Evolutionary conservation across 331 rosid genomes (phyloP).

Genomic region (Telfairia occidentalis): DNA sequence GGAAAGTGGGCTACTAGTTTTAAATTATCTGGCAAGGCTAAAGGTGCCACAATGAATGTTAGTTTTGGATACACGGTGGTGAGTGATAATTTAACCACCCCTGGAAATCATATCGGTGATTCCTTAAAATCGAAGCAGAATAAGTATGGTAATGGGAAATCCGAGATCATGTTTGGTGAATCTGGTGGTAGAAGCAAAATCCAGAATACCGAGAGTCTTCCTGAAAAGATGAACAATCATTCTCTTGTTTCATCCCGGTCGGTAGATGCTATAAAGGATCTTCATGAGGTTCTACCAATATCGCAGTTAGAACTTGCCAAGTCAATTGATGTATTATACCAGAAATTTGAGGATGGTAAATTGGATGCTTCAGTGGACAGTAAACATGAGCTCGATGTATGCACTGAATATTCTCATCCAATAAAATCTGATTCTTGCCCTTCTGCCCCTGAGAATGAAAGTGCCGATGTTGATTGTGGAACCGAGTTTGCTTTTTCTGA

Average conservation of each 20-base stretch:
- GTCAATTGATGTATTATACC: slow-evolving; percentile 48
- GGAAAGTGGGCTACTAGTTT: slow-evolving; percentile 71
- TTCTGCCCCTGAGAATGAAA: slow-evolving; percentile 33
- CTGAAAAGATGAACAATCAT: slow-evolving; percentile 16
- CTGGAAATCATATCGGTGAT: slow-evolving; percentile 29
- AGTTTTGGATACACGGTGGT: slow-evolving; percentile 64
- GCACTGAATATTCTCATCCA: slow-evolving; percentile 29
- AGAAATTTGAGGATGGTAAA: slow-evolving; percentile 34
- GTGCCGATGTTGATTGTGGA: slow-evolving; percentile 29
- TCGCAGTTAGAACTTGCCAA: slow-evolving; percentile 58
- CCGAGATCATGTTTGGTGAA: slow-evolving; percentile 22
- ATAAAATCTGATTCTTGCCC: slow-evolving; percentile 19
- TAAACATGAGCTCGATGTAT: slow-evolving; percentile 24
- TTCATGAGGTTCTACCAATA: slow-evolving; percentile 61
- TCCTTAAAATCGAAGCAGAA: slow-evolving; percentile 29
- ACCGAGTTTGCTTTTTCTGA: slow-evolving; percentile 37
- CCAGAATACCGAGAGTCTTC: slow-evolving; percentile 33
- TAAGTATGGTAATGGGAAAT: slow-evolving; percentile 16
- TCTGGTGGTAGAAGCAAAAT: slow-evolving; percentile 25
- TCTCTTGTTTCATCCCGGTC: slow-evolving; percentile 16
- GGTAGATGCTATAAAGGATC: slow-evolving; percentile 61
- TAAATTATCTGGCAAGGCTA: slow-evolving; percentile 58
- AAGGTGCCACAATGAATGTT: slow-evolving; percentile 59
- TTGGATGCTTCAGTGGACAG: slow-evolving; percentile 15
- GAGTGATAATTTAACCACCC: slow-evolving; percentile 32